Evolutionary conservation across 805 yeast genomes (phyloP), one percentile per base, ranked within the genome.

Genomic region (Candida tibetensis): DNA sequence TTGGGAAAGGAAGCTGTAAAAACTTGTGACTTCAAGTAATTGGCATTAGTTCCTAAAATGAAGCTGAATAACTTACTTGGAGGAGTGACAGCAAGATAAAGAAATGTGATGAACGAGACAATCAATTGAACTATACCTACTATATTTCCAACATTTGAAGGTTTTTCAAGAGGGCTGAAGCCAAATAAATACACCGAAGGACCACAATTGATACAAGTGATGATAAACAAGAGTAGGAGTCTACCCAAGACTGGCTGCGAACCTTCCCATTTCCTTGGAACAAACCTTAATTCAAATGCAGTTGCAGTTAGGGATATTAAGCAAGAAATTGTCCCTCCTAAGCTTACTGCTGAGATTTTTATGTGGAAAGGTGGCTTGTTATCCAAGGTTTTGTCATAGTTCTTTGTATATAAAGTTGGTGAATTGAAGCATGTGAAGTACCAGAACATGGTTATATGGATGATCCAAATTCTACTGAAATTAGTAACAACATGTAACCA

Each of bases 401-500:
- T 48, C 17, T 51, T 53, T 5, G 80, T 76, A 52, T 73, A 75
- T 4, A 76, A 47, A 4, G 74, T 58, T 1, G 78, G 76, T 0
- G 79, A 66, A 44, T 76, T 76, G 46, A 72, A 71, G 40, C 73
- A 62, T 4, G 77, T 70, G 43, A 62, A 73, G 45, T 68, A 75
- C 81, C 81, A 76, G 51, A 71, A 76, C 51, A 69, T 58, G 2
- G 72, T 57, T 4, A 71, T 45, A 47, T 76, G 81, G 34, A 76
- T 72, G 9, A 72, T 68, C 81, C 81, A 76, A 12, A 76, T 68
- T 43, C 81, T 55, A 47, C 69, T 72, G 44, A 74, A 75, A 45
- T 75, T 74, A 1, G 75, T 66, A 0, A 74, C 57, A 3, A 71
- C 44, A 51, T 75, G 81, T 49, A 70, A 53, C 78, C 79, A 75